phyloP scores from a whole-genome alignment of 2,329 filamentous ascomycete species.

The Lojkania enalia region DNA sequence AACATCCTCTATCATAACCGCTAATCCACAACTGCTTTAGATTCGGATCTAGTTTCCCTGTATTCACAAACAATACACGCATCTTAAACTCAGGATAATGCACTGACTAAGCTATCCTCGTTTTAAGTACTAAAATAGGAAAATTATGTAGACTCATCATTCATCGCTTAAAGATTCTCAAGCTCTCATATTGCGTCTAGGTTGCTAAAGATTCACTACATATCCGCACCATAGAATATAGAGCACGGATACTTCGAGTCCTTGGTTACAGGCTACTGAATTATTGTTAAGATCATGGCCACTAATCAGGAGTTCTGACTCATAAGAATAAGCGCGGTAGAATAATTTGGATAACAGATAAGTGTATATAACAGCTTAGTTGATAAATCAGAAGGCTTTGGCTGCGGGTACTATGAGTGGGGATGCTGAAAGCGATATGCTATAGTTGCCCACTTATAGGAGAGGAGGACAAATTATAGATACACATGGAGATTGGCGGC shows the following conservation, averaged over 20 bases:
- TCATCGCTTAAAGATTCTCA: constrained; percentile 55
- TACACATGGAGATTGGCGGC: constrained; percentile 47
- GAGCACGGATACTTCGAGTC: constrained; percentile 58
- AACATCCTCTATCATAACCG: too few relatives aligned
- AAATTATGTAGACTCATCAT: too few relatives aligned
- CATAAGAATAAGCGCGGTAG: constrained; percentile 60
- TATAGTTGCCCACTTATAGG: constrained; percentile 55
- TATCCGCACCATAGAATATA: constrained; percentile 61
- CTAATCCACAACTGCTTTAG: too few relatives aligned
- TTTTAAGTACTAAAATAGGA: too few relatives aligned
- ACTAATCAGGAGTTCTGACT: constrained; percentile 61
- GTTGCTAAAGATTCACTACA: constrained; percentile 58
- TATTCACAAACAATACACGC: too few relatives aligned
- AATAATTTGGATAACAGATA: constrained; percentile 53
- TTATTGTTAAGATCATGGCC: constrained; percentile 59
- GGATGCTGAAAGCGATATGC: constrained; percentile 60
- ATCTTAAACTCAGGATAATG: too few relatives aligned
- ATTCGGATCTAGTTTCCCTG: too few relatives aligned
- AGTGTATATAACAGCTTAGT: constrained; percentile 61
- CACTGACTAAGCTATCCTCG: too few relatives aligned
- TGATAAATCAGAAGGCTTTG: constrained; percentile 62
- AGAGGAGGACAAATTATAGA: constrained; percentile 55
- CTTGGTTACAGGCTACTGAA: constrained; percentile 53
- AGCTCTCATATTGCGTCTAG: constrained; percentile 54
- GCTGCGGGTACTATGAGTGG: constrained; percentile 61